Evolutionary conservation across 257 asterid genomes (phyloP).

Genomic region (Solanum bulbocastanum): DNA sequence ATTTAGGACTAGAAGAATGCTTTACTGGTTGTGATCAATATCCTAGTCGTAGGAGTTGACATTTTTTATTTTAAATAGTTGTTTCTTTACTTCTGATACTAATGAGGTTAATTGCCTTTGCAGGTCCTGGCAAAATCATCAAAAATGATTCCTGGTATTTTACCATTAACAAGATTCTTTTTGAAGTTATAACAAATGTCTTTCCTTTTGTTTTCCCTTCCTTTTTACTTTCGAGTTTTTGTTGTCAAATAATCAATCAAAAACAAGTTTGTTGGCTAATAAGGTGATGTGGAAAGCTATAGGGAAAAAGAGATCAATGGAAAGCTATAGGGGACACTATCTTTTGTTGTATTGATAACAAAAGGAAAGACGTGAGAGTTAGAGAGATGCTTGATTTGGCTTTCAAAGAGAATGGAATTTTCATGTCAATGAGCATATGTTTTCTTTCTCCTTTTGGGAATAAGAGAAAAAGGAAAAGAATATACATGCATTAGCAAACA

Average conservation of each 20-base stretch:
- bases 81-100: background rate
- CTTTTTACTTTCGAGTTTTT: background rate
- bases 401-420: background rate
- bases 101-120: background rate
- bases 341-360: background rate
- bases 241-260: background rate
- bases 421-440: background rate
- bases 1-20: background rate
- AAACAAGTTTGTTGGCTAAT: background rate
- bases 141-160: slow-evolving; percentile 74
- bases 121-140: slow-evolving; percentile 89
- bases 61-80: background rate
- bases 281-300: background rate
- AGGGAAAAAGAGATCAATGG: background rate
- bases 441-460: background rate
- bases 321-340: background rate
- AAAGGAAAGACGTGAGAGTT: background rate
- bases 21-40: background rate
- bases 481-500: background rate
- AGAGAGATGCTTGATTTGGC: background rate
- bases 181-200: background rate
- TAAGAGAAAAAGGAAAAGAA: background rate
- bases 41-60: background rate
- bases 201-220: background rate
- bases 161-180: background rate